phyloP scores from a whole-genome alignment of 2,329 filamentous ascomycete genomes.

The Botrytis cinerea region DNA sequence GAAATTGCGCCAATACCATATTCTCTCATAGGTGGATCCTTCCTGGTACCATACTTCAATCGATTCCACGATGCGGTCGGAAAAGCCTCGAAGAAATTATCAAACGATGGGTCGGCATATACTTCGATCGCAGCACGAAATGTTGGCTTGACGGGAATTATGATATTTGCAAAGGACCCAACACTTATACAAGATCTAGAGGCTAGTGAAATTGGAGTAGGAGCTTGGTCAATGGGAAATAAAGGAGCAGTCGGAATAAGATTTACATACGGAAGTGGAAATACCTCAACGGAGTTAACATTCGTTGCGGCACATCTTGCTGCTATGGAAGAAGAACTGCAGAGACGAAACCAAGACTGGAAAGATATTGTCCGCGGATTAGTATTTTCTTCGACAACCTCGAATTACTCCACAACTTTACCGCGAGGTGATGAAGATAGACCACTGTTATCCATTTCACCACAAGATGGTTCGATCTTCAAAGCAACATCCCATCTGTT shows the following conservation, averaged over 20 bases:
- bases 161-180: conserved; percentile 75
- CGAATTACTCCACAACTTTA: conserved; percentile 28
- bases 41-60: conserved; percentile 73
- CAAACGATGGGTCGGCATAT: conserved; percentile 51
- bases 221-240: conserved; percentile 86
- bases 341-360: conserved; percentile 85
- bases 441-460: conserved; percentile 46
- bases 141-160: conserved; percentile 84
- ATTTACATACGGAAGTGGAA: conserved; percentile 55
- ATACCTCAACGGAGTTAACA: conserved; percentile 64
- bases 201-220: conserved; percentile 81
- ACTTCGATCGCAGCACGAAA: conserved; percentile 70
- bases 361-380: conserved; percentile 76
- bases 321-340: conserved; percentile 78
- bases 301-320: conserved; percentile 89
- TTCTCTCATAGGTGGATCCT: conserved; percentile 82
- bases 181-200: conserved; percentile 65
- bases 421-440: conserved; percentile 42
- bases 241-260: conserved; percentile 88
- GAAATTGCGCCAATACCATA: conserved; percentile 85
- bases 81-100: conserved; percentile 55
- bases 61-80: conserved; percentile 72
- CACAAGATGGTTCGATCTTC: conserved; percentile 65
- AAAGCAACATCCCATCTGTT: conserved; percentile 76
- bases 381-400: conserved; percentile 62